Evolutionary conservation across 345 rosid genomes (phyloP), one percentile per base, ranked within the genome.

Genomic region (Zanthoxylum bungeanum): DNA sequence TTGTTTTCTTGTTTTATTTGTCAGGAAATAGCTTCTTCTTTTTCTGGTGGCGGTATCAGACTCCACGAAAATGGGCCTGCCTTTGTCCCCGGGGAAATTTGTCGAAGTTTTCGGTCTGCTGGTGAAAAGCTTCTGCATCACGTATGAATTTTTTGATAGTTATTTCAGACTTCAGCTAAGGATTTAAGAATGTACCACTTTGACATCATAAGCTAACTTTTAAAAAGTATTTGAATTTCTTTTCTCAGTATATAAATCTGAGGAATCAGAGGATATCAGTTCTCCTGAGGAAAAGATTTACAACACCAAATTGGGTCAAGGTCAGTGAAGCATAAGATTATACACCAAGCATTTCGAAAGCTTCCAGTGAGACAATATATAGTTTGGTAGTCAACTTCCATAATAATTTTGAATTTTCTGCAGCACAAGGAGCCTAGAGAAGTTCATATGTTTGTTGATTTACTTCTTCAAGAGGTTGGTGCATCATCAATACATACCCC

Each of bases 391-490:
- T 74, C 31, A 51, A 50, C 31, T 74, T 40, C 44, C 63, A 73
- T 72, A 42, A 82, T 51, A 47, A 60, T 64, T 74, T 61, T 71
- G 70, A 39, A 73, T 68, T 68, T 80, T 78, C 63, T 69, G 77
- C 92, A 95, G 99, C 99, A 95, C 82, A 95, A 91, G 89, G 99
- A 95, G 84, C 99, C 99, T 25, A 82, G 97, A 76, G 99, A 95
- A 85, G 98, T 95, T 47, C 99, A 95, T 68, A 93, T 95, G 98
- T 93, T 82, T 76, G 96, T 91, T 51, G 99, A 93, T 87, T 77
- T 95, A 78, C 85, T 95, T 81, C 86, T 89, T 72, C 94, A 87
- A 76, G 96, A 93, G 99, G 99, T 92, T 70, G 71, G 84, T 69
- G 44, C 61, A 30, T 73, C 5, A 6, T 31, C 47, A 25, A 30